A percentile compares a stretch with the other conserved stretches of the same genome.
These are phyloP conservation scores for Cicer yamashitae DNA, from an alignment of 306 rosid genomes.

Conservation along the genomic window DNA sequence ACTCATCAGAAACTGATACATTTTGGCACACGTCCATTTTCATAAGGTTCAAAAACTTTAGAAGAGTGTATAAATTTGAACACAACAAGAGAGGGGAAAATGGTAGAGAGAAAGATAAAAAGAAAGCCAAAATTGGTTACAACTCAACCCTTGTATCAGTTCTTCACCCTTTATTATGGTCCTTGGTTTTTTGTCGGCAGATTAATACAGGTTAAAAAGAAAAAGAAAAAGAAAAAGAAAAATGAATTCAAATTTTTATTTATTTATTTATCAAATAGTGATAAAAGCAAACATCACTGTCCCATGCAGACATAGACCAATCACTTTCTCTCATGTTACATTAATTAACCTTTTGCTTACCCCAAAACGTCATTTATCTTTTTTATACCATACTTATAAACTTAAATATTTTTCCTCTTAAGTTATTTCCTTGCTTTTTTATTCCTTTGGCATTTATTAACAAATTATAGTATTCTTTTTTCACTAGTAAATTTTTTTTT, in stretches of 20 bases:
- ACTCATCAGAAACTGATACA: slow-evolving; percentile 54
- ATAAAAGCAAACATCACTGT: slow-evolving; percentile 55
- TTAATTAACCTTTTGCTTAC: slow-evolving; percentile 44
- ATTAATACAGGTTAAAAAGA: slow-evolving; percentile 47
- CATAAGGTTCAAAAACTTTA: slow-evolving; percentile 16
- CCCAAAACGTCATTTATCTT: slow-evolving; percentile 7
- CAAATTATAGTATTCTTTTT: not conserved
- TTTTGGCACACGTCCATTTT: slow-evolving; percentile 65
- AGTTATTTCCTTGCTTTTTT: not conserved
- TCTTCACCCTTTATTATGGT: slow-evolving; percentile 53
- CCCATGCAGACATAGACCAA: slow-evolving; percentile 48
- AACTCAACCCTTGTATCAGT: slow-evolving; percentile 41
- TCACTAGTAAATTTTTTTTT: not conserved
- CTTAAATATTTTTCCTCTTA: not conserved
- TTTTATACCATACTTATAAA: not conserved
- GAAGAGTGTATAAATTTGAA: slow-evolving; percentile 27
- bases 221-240: slow-evolving; percentile 25
- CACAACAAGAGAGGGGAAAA: slow-evolving; percentile 40
- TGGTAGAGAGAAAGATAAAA: not conserved
- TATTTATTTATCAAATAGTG: slow-evolving; percentile 33
- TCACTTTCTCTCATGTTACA: slow-evolving; percentile 42
- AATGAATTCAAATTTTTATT: slow-evolving; percentile 36
- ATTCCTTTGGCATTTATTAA: slow-evolving; percentile 20
- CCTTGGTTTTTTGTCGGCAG: slow-evolving; percentile 81
- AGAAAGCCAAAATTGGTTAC: slow-evolving; percentile 38